Base-by-base conservation (phyloP, 2,329 filamentous ascomycete species). In the Phaeophleospora eucalypticola region DNA sequence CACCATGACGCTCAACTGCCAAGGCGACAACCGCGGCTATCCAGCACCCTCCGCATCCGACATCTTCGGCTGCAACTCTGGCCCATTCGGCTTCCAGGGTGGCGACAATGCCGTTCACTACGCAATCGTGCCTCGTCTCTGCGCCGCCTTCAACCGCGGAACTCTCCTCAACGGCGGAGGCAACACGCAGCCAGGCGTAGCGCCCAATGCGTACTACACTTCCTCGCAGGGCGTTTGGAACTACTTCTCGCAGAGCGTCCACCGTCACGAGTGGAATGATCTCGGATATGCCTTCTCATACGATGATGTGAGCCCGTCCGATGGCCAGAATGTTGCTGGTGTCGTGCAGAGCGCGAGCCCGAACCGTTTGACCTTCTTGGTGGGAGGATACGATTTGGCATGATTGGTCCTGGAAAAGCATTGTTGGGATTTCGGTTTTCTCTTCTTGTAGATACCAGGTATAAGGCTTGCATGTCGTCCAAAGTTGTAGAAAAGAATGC, bases 121-220 rank as follows among this genome's bases (percentile, higher is more conserved):
- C 48, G 83, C 83, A 33, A 76, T 90, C 40, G 82, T 83, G 1
- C 84, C 88, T 0, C 77, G 87, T n/a, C 70, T 94, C 9, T 80
- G 84, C 1, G 87, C 88, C 1, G 86, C 85, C 0, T 80, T 91
- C 59, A 88, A 90, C 66, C 78, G 87, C 16, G 81, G 79, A 14
- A 91, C 85, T 4, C 68, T 93, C 46, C 65, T 86, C 45, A 61
- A 65, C 2, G 57, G 60, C 2, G 75, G 72, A 1, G 77, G 77
- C 29, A 61, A 75, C 53, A 52, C 68, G 2, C 73, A 78, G 58
- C 77, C 77, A 2, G 48, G 39, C 15, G 41, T 43, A 20, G 43
- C 43, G 4, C 52, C 71, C 0, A 51, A 61, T 17, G 74, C 74
- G 56, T 79, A 81, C 60, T 85, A 82, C 60, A 70, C 76, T 41